phyloP scores from a whole-genome alignment of 1,139 yeast genomes.

The Yamadazyma pseudoaaseri region DNA sequence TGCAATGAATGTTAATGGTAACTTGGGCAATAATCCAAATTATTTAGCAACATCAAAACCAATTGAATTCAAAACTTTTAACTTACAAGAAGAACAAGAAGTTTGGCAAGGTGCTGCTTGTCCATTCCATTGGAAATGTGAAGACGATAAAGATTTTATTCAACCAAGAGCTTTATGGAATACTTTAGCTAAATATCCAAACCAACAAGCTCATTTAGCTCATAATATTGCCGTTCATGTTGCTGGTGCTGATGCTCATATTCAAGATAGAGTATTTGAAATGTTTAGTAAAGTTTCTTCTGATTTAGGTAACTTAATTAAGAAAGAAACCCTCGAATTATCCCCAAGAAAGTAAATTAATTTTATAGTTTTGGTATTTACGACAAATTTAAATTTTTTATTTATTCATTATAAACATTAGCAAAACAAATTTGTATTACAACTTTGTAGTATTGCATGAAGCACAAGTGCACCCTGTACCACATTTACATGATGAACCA shows the following conservation, averaged over 20 bases:
- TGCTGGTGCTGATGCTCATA: conserved; percentile 63
- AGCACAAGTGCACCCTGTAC: conserved; percentile 39
- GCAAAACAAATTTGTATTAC: conserved; percentile 10
- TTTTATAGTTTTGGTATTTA: not conserved
- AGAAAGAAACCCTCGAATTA: conserved; percentile 58
- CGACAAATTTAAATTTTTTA: not conserved
- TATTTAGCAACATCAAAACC: conserved; percentile 64
- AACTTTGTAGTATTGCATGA: conserved; percentile 41
- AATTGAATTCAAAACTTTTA: conserved; percentile 44
- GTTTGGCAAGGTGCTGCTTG: conserved; percentile 86
- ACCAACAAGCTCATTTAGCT: conserved; percentile 81
- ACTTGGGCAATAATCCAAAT: conserved; percentile 84
- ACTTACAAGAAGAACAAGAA: conserved; percentile 67
- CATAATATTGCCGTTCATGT: conserved; percentile 83
- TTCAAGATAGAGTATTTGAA: conserved; percentile 78
- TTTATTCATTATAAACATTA: conserved; percentile 1
- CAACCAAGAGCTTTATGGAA: conserved; percentile 67
- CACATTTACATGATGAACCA: conserved; percentile 44
- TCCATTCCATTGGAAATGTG: conserved; percentile 79
- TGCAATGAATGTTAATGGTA: conserved; percentile 77
- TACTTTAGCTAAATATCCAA: conserved; percentile 70
- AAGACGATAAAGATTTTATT: conserved; percentile 67
- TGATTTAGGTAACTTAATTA: conserved; percentile 57
- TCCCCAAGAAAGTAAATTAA: conserved; percentile 48
- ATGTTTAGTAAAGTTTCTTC: conserved; percentile 74